These are phyloP conservation scores for Microbotryum intermedium DNA, from an alignment of 1,284 basidiomycete species.

Conservation along the genomic window DNA sequence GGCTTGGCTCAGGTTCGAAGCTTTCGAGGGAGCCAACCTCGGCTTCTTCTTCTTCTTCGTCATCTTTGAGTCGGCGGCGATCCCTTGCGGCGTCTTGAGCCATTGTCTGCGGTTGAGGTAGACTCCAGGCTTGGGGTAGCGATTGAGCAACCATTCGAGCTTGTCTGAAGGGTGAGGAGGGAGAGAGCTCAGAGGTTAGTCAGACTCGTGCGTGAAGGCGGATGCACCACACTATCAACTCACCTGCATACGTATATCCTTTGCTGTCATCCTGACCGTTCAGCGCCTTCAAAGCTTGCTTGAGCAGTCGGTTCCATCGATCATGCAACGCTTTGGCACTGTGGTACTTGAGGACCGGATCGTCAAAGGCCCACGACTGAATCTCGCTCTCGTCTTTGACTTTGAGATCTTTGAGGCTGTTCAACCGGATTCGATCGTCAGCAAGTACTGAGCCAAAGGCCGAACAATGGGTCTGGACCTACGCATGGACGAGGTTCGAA, in stretches of 20 bases:
- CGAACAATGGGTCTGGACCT: conserved; percentile 32
- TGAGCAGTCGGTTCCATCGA: conserved; percentile 14
- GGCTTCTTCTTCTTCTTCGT: neutral
- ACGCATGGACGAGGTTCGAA: conserved; percentile 72
- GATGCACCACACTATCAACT: neutral
- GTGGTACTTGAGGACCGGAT: conserved; percentile 18
- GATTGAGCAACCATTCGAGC: neutral
- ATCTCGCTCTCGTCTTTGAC: conserved; percentile 22
- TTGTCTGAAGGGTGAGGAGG: neutral
- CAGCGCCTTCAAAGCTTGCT: conserved; percentile 8
- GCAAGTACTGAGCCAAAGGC: neutral
- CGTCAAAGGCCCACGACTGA: conserved; percentile 14
- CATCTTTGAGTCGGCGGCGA: neutral
- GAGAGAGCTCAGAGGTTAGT: too few species aligned
- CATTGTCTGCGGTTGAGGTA: neutral
- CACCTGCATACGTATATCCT: neutral
- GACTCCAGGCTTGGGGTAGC: conserved; percentile 3
- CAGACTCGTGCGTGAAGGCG: too few species aligned
- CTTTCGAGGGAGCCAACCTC: too few species aligned
- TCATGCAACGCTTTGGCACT: conserved; percentile 24
- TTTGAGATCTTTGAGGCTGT: conserved; percentile 18
- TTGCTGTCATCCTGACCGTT: neutral
- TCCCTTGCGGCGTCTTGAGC: neutral
- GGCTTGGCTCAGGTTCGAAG: too few species aligned
- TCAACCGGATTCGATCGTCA: neutral